Percentiles rank a stretch among this genome's conserved stretches.
Conservation (phyloP, 148 eudicot species). For the Fagopyrum homotropicum region DNA sequence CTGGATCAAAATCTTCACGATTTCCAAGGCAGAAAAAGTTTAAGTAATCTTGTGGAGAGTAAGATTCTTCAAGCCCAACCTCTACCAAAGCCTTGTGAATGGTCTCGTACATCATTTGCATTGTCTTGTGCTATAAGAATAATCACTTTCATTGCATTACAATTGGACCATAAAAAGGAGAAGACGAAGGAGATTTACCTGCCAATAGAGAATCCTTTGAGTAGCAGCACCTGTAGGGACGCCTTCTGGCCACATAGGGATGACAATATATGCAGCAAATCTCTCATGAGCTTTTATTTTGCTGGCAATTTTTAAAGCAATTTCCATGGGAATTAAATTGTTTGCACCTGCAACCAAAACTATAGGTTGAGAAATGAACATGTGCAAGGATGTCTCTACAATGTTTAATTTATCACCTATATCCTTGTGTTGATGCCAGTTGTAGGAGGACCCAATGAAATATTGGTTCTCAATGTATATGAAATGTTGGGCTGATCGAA, state of each 20-base stretch:
- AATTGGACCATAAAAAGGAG: not conserved
- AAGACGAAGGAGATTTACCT: conserved; percentile 32
- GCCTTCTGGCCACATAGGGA: conserved; percentile 99
- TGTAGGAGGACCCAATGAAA: conserved; percentile 90
- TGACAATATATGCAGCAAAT: conserved; percentile 78
- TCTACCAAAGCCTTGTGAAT: conserved; percentile 80
- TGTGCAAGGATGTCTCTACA: not conserved
- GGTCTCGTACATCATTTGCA: conserved; percentile 99
- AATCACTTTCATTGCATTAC: not conserved
- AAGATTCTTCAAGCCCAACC: conserved; percentile 81
- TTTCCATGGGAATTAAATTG: conserved; percentile 94
- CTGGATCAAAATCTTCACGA: conserved; percentile 53
- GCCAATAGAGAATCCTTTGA: conserved; percentile 90
- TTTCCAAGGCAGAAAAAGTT: conserved; percentile 94
- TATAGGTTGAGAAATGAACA: not conserved
- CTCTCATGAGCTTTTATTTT: conserved; percentile 87
- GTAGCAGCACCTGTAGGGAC: conserved; percentile 81
- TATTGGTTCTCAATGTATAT: conserved; percentile 96
- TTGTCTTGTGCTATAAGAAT: conserved; percentile 68
- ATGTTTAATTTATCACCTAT: conserved; percentile 40
- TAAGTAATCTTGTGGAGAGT: conserved; percentile 73
- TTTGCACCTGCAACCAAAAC: conserved; percentile 53
- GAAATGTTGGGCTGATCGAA: conserved; percentile 89
- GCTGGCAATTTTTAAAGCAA: conserved; percentile 73
- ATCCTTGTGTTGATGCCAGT: conserved; percentile 67